Evolutionary conservation across 2,329 filamentous ascomycete genomes (phyloP), one percentile per base, ranked within the genome.

Genomic region (Botrytis cinerea): DNA sequence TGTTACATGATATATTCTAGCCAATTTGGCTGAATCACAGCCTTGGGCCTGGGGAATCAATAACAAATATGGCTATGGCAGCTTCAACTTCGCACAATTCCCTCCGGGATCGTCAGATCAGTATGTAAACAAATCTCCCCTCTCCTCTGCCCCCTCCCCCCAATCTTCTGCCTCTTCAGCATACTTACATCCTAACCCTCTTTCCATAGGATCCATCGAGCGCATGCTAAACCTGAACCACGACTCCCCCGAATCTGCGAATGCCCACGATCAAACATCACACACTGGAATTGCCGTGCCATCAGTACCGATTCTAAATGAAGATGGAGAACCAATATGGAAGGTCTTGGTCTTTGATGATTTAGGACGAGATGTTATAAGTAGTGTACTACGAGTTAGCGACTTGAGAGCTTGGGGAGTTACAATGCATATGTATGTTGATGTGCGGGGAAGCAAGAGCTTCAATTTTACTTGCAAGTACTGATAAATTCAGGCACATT

Each of bases 311-410:
- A 92, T 98, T 71, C 85, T 97, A 75, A 94, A 94, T 78, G 88
- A 93, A 64, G 92, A 97, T 78, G 94, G 95, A 76, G 93, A 97
- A 80, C 95, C 95, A 0, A 95, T 98, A 84, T 98, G 95, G 95
- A 98, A 98, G 83, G 93, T 98, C 10, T 86, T 99, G 70, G 94
- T 99, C 16, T 98, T 99, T 81, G 97, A 99, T 83, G 92, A 95
- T 78, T 83, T 91, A 6, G 96, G 95, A 66, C 89, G 95, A 82
- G 95, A 98, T 88, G 93, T 99, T 74, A 98, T 99, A 80, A 98
- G 94, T 85, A 98, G 95, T 80, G 95, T 99, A 3, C 86, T 99
- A 76, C 89, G 95, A 74, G 96, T 99, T 76, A 97, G 94, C 80
- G 96, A 99, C 83, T 85, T 99, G 81, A 88, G 97, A 76, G 89